Conservation (phyloP, 345 rosid species). For the Eucalyptus guilfoylei region DNA sequence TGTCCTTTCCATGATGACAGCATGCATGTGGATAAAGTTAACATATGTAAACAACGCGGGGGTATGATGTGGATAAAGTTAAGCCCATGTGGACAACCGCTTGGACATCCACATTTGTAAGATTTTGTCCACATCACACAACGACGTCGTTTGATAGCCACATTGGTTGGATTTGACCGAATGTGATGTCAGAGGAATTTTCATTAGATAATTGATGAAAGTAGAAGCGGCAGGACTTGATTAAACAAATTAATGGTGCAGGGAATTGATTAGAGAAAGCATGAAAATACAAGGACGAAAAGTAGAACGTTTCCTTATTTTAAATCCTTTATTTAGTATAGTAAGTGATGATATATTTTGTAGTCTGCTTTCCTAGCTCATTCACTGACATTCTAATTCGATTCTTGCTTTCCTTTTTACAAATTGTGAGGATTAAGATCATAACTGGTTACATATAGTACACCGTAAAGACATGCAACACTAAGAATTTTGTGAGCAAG, state of each 20-base stretch:
- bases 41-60: background rate
- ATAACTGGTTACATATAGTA: background rate
- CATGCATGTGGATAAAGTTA: background rate
- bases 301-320: background rate
- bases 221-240: background rate
- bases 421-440: background rate
- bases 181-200: background rate
- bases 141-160: background rate
- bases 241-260: background rate
- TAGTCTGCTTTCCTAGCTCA: background rate
- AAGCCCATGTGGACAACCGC: background rate
- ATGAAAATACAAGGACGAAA: background rate
- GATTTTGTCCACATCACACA: background rate
- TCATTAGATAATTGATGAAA: background rate
- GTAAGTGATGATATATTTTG: background rate
- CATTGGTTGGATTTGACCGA: background rate
- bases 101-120: background rate
- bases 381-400: background rate
- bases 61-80: background rate
- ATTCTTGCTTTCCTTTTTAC: background rate
- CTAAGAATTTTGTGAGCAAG: background rate
- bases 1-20: background rate
- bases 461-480: background rate
- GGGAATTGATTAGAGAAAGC: background rate
- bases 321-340: background rate